Evolutionary conservation across 1,139 yeast species (phyloP).

Genomic region (Sugiyamaella sp.): DNA sequence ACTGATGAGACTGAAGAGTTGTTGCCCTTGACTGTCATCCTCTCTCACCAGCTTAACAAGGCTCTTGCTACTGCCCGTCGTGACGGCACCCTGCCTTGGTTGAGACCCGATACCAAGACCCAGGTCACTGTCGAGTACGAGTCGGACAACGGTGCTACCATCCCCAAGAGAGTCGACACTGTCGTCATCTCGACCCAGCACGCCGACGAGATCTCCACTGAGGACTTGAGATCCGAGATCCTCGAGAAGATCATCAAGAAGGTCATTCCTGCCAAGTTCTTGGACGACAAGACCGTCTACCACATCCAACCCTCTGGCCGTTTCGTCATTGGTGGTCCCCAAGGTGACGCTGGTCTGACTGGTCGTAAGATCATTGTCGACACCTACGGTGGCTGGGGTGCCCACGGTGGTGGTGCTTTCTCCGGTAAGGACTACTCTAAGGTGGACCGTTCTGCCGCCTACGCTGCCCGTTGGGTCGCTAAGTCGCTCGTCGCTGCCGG

Average conservation of each 20-base stretch:
- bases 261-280: constrained; percentile 86
- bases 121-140: constrained; percentile 98
- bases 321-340: constrained; percentile 99
- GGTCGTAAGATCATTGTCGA: constrained; percentile 99
- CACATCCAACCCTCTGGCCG: constrained; percentile 99
- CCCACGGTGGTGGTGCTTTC: constrained; percentile 99
- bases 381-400: constrained; percentile 99
- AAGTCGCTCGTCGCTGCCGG: constrained; percentile 95
- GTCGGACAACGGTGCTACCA: constrained; percentile 91
- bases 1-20: constrained; percentile 98
- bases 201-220: constrained; percentile 93
- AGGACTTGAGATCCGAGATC: constrained; percentile 80
- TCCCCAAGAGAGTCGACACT: constrained; percentile 96
- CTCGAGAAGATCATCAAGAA: constrained; percentile 80
- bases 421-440: constrained; percentile 99
- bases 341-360: constrained; percentile 99
- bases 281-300: constrained; percentile 93
- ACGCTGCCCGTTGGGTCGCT: constrained; percentile 99
- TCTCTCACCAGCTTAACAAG: constrained; percentile 94
- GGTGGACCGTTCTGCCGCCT: constrained; percentile 99
- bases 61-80: constrained; percentile 98
- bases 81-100: constrained; percentile 90
- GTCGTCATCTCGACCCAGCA: constrained; percentile 98
- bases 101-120: constrained; percentile 99
- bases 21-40: constrained; percentile 90